These are phyloP conservation scores for Arthrobotrys entomopaga DNA, from an alignment of 2,329 filamentous ascomycete genomes.

Conservation along the genomic window DNA sequence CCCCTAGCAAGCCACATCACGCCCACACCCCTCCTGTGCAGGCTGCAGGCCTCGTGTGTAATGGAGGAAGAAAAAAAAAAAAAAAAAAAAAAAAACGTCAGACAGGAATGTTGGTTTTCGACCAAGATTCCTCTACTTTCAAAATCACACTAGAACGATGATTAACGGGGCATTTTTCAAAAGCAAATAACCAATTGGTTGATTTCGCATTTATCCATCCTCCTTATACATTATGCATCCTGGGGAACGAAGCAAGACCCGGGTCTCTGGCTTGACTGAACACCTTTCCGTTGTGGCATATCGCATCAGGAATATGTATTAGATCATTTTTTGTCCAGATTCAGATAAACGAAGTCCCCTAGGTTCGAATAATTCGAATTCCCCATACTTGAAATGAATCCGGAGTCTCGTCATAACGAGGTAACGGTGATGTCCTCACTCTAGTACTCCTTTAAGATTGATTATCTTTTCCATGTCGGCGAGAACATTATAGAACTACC, in stretches of 20 bases:
- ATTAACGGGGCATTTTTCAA: conserved; percentile 9
- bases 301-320: conserved; percentile 24
- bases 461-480: conserved; percentile 32
- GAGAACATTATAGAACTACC: conserved; percentile 10
- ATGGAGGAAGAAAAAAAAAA: too few species aligned
- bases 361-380: neutral
- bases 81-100: conserved; percentile 32
- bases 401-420: conserved; percentile 31
- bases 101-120: conserved; percentile 52
- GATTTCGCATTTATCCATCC: conserved; percentile 31
- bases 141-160: neutral
- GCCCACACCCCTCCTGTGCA: conserved; percentile 8
- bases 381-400: neutral
- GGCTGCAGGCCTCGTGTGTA: neutral
- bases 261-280: conserved; percentile 52
- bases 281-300: conserved; percentile 54
- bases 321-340: conserved; percentile 32
- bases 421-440: conserved; percentile 25
- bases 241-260: conserved; percentile 11
- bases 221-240: conserved; percentile 1
- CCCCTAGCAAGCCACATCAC: conserved; percentile 37
- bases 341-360: conserved; percentile 2
- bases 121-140: conserved; percentile 44
- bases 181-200: conserved; percentile 16
- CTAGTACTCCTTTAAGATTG: too few species aligned